Evolutionary conservation across 495 filamentous ascomycete genomes (phyloP).

Genomic region (Penicillium bovifimosum): DNA sequence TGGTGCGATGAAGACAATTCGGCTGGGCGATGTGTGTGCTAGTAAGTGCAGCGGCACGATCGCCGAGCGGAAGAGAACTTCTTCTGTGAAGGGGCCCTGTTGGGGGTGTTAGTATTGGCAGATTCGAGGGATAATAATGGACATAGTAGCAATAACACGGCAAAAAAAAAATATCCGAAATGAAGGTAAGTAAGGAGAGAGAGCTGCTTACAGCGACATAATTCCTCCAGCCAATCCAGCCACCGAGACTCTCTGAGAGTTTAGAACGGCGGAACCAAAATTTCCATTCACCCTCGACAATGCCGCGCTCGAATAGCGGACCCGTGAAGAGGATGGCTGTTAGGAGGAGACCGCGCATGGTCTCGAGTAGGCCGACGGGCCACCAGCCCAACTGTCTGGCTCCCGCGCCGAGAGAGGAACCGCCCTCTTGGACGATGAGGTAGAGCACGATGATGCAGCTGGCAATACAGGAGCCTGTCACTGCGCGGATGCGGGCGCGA

Average conservation of each 20-base stretch:
- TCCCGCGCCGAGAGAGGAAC: slow-evolving; percentile 44
- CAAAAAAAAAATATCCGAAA: slow-evolving; percentile 5
- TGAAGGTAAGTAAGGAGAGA: background rate
- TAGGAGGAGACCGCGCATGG: slow-evolving; percentile 52
- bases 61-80: slow-evolving; percentile 84
- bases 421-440: slow-evolving; percentile 47
- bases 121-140: no score
- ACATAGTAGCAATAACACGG: no score
- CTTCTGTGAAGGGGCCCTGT: slow-evolving; percentile 85
- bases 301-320: slow-evolving; percentile 70
- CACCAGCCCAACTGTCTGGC: slow-evolving; percentile 68
- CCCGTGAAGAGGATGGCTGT: slow-evolving; percentile 78
- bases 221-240: slow-evolving; percentile 62
- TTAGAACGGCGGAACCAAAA: slow-evolving; percentile 49
- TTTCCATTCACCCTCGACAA: slow-evolving; percentile 67
- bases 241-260: slow-evolving; percentile 44
- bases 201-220: slow-evolving; percentile 52
- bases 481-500: slow-evolving; percentile 74
- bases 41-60: slow-evolving; percentile 77
- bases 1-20: slow-evolving; percentile 72
- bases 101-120: background rate
- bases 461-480: slow-evolving; percentile 62
- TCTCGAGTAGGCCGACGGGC: slow-evolving; percentile 60
- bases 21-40: slow-evolving; percentile 51
- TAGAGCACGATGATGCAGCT: slow-evolving; percentile 56